These are phyloP conservation scores for Ceratobasidium sp. DNA, from an alignment of 1,284 basidiomycete species.

Conservation along the genomic window DNA sequence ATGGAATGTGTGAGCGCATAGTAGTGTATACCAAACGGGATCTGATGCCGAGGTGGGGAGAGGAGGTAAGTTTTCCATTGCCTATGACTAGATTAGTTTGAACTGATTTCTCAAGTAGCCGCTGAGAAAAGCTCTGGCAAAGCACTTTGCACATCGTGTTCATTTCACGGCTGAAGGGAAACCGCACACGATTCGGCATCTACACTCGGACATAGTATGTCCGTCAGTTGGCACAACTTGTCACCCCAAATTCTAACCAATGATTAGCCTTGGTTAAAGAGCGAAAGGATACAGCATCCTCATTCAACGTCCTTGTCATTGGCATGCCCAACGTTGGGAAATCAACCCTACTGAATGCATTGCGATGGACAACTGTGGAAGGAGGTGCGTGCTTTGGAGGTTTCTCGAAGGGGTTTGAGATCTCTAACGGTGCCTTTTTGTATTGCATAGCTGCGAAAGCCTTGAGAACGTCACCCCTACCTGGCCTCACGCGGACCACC, in stretches of 20 bases:
- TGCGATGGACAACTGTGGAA: slow-evolving; percentile 88
- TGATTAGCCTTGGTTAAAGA: slow-evolving; percentile 72
- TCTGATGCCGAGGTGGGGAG: slow-evolving; percentile 84
- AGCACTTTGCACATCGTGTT: slow-evolving; percentile 58
- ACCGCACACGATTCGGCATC: slow-evolving; percentile 58
- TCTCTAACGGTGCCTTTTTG: not conserved
- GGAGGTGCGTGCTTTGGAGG: slow-evolving; percentile 70
- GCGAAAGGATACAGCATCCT: slow-evolving; percentile 69
- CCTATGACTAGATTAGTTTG: not conserved
- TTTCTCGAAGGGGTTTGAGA: slow-evolving; percentile 41
- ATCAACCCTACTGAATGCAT: slow-evolving; percentile 90
- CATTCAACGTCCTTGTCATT: slow-evolving; percentile 88
- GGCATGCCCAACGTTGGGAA: slow-evolving; percentile 99
- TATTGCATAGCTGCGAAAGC: slow-evolving; percentile 74
- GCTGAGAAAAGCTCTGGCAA: slow-evolving; percentile 57
- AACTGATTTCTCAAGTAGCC: slow-evolving; percentile 53
- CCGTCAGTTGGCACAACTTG: slow-evolving; percentile 42
- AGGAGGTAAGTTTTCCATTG: slow-evolving; percentile 68
- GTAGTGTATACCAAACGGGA: slow-evolving; percentile 96
- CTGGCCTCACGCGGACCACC: slow-evolving; percentile 86
- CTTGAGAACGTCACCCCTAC: slow-evolving; percentile 87
- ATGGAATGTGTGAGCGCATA: slow-evolving; percentile 76
- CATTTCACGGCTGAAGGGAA: slow-evolving; percentile 62
- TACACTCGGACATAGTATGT: slow-evolving; percentile 52
- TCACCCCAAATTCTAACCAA: slow-evolving; percentile 32